Evolutionary conservation across 2,329 filamentous ascomycete genomes (phyloP).

Genomic region (Ophiostoma sp.): DNA sequence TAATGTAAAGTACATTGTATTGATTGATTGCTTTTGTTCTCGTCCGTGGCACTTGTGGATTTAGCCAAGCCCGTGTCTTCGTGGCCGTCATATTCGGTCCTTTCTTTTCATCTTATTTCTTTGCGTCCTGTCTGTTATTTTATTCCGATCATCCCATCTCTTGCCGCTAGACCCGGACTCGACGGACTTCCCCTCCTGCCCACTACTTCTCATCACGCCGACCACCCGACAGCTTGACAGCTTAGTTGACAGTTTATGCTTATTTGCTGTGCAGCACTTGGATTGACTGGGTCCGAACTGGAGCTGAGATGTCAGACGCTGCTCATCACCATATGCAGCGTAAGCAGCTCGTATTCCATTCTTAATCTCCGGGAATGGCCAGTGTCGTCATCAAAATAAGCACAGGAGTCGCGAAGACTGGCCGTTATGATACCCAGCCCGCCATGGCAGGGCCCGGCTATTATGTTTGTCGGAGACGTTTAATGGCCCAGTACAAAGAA

Average conservation of each 20-base stretch:
- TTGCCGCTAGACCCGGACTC: neutral
- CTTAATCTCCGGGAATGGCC: neutral
- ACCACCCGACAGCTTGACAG: neutral
- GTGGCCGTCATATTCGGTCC: neutral
- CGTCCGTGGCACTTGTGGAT: neutral
- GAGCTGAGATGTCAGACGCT: conserved; percentile 8
- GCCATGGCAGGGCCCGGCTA: neutral
- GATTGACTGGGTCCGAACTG: neutral
- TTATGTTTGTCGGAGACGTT: neutral
- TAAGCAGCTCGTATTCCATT: neutral
- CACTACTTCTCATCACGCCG: neutral
- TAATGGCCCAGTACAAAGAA: too few species aligned
- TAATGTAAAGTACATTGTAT: neutral
- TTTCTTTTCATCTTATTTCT: neutral
- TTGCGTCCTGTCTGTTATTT: neutral
- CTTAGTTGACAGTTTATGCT: neutral
- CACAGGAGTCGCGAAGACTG: neutral
- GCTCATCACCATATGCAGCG: neutral
- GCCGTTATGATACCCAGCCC: neutral
- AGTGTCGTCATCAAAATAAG: neutral
- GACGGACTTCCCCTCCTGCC: neutral
- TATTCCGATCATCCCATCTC: neutral
- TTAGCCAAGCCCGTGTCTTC: neutral
- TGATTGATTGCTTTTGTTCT: neutral
- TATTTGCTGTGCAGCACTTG: neutral